Evolutionary conservation across 352 stramenopile genomes (phyloP).

Genomic region (Plasmopara muralis): DNA sequence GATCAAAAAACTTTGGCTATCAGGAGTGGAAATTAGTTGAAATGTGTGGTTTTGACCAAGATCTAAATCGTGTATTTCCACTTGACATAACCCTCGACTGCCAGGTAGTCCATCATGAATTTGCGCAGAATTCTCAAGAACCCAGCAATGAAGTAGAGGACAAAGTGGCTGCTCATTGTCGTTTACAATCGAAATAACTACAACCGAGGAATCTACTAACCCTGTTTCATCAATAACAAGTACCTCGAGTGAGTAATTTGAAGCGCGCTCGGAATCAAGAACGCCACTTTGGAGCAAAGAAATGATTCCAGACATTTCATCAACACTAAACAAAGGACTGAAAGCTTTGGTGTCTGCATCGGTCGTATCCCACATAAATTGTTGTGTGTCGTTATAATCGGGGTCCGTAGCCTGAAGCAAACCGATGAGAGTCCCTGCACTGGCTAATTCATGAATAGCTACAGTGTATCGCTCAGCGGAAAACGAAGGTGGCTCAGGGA

Average conservation of each 20-base stretch:
- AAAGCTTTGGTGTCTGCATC: constrained; percentile 4
- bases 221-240: constrained; percentile 18
- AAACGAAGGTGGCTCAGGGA: constrained; percentile 16
- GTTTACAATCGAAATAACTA: constrained; percentile 31
- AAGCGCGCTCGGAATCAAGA: constrained; percentile 9
- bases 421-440: constrained; percentile 26
- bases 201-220: constrained; percentile 11
- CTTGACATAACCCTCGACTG: constrained; percentile 29
- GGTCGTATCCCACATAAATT: constrained; percentile 15
- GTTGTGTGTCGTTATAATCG: constrained; percentile 28
- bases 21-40: constrained; percentile 25
- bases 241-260: constrained; percentile 5
- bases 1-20: constrained; percentile 21
- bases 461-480: constrained; percentile 6
- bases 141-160: constrained; percentile 44
- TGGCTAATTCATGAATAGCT: constrained; percentile 38
- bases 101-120: constrained; percentile 32
- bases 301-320: constrained; percentile 11
- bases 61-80: constrained; percentile 34
- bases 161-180: constrained; percentile 49
- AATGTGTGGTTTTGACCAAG: constrained; percentile 37
- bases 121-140: constrained; percentile 36
- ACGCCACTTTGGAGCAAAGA: constrained; percentile 8
- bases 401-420: constrained; percentile 33
- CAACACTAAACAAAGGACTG: constrained; percentile 13